phyloP scores from a whole-genome alignment of 23 red algal species.

The Gracilaria caudata region DNA sequence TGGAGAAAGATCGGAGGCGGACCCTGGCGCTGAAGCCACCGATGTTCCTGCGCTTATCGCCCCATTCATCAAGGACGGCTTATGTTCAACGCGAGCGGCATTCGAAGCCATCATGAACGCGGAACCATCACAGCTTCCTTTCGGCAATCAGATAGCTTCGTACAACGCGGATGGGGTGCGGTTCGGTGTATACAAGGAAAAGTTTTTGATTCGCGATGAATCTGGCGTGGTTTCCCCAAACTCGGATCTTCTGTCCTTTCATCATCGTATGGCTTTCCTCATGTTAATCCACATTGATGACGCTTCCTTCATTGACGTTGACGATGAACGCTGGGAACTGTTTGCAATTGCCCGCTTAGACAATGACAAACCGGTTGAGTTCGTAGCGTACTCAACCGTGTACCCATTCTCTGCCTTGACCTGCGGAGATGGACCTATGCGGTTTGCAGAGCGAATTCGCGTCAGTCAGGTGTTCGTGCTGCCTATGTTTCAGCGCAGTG shows the following conservation, averaged over 20 bases:
- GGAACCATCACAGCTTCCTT: background rate
- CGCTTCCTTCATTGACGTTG: conserved; percentile 75
- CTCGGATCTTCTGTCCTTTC: conserved; percentile 37
- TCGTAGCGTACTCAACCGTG: conserved; percentile 75
- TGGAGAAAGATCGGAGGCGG: conserved; percentile 17
- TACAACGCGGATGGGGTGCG: background rate
- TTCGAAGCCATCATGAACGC: conserved; percentile 21
- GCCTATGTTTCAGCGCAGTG: conserved; percentile 56
- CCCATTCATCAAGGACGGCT: conserved; percentile 57
- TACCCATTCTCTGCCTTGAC: conserved; percentile 69
- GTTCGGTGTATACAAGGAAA: conserved; percentile 54
- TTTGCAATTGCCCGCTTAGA: conserved; percentile 43
- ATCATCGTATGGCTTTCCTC: conserved; percentile 67
- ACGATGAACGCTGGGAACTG: conserved; percentile 69
- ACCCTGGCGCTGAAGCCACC: conserved; percentile 37
- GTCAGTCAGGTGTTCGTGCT: conserved; percentile 67
- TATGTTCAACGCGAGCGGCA: background rate
- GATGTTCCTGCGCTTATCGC: conserved; percentile 57
- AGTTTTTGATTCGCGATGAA: conserved; percentile 13
- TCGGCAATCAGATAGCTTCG: background rate
- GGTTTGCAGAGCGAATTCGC: conserved; percentile 69
- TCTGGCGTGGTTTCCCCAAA: background rate
- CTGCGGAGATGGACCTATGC: conserved; percentile 17
- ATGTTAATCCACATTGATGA: conserved; percentile 78
- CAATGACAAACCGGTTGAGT: conserved; percentile 17